phyloP scores from a whole-genome alignment of 192 early-diverging fungal genomes.

The Entomortierella lignicola region DNA sequence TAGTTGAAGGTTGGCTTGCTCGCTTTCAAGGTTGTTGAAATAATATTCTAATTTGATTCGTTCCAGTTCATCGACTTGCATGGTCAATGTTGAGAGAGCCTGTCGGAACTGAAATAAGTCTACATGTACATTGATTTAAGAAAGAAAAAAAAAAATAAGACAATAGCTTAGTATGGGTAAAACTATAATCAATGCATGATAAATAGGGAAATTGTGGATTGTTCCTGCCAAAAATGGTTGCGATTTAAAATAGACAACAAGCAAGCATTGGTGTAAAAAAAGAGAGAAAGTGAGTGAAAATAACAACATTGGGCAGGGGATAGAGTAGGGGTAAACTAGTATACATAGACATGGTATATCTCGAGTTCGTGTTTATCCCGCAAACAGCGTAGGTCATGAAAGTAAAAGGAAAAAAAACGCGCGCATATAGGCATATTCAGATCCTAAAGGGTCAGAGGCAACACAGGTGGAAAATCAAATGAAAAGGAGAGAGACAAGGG shows the following conservation, averaged over 20 bases:
- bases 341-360: not conserved
- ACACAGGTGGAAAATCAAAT: no score
- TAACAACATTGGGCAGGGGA: not conserved
- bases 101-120: conserved; percentile 56
- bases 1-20: conserved; percentile 57
- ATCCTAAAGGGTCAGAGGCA: not conserved
- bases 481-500: not conserved
- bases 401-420: no score
- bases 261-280: no score
- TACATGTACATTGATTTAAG: conserved; percentile 2
- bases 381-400: no score
- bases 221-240: not conserved
- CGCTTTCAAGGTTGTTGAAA: conserved; percentile 57
- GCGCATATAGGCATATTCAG: no score
- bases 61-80: conserved; percentile 64
- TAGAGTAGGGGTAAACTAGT: not conserved
- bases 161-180: not conserved
- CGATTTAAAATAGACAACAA: no score
- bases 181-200: not conserved
- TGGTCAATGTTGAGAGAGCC: conserved; percentile 55
- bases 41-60: conserved; percentile 58
- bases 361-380: no score
- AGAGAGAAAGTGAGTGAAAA: no score
- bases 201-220: not conserved
- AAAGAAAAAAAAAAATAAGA: not conserved